phyloP scores from a whole-genome alignment of 495 filamentous ascomycete species.

The Penicillium malachiteum region DNA sequence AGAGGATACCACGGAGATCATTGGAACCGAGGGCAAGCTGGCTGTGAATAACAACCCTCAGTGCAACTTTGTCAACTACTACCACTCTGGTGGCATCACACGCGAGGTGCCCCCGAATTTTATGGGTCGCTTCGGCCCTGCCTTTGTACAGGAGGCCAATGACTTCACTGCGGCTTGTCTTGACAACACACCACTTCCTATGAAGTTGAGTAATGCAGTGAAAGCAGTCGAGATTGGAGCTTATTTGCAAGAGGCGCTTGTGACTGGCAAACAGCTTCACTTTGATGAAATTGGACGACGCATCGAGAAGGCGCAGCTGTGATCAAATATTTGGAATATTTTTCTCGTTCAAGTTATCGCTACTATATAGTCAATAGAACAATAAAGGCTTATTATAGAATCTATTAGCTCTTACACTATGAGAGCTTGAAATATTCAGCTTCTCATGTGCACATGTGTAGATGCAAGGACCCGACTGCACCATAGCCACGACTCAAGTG shows the following conservation, averaged over 20 bases:
- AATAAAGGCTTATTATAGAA: no score
- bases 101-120: conserved; percentile 54
- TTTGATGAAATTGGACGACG: conserved; percentile 51
- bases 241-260: conserved; percentile 56
- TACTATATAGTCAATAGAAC: no score
- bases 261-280: conserved; percentile 53
- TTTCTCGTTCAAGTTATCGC: no score
- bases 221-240: conserved; percentile 58
- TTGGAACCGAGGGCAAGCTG: conserved; percentile 61
- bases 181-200: conserved; percentile 50
- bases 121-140: conserved; percentile 53
- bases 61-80: conserved; percentile 49
- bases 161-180: conserved; percentile 55
- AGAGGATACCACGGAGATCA: conserved; percentile 63
- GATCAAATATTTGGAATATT: not conserved
- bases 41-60: conserved; percentile 53
- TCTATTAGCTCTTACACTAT: no score
- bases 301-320: conserved; percentile 31
- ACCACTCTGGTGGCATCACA: conserved; percentile 44
- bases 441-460: no score
- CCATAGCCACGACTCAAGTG: not conserved
- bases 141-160: conserved; percentile 56
- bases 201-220: conserved; percentile 53
- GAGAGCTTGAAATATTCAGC: no score
- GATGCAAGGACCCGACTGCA: no score